phyloP scores from a whole-genome alignment of 768 basidiomycete genomes.

The Amyloporia xantha region DNA sequence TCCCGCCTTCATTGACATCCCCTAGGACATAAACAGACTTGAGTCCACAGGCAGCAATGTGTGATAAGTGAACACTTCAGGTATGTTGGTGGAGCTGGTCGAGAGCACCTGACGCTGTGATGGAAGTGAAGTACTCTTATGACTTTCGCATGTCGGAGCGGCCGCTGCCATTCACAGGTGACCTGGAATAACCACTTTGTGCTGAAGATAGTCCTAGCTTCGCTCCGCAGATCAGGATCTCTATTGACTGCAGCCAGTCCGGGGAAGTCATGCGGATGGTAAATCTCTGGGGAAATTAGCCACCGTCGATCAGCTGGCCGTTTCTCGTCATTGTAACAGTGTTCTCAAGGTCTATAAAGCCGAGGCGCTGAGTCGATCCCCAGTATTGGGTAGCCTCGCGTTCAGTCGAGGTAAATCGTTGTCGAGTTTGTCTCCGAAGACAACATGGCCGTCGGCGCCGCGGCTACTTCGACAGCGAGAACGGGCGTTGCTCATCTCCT shows the following conservation, averaged over 20 bases:
- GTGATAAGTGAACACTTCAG: not conserved
- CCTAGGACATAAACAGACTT: not conserved
- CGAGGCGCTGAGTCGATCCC: not conserved
- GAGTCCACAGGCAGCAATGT: not conserved
- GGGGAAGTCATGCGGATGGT: constrained; percentile 3
- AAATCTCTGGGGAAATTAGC: not conserved
- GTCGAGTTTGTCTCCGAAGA: constrained; percentile 7
- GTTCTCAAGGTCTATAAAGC: not conserved
- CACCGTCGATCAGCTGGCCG: not conserved
- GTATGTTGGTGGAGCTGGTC: not conserved
- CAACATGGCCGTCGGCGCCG: constrained; percentile 51
- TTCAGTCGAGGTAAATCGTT: not conserved
- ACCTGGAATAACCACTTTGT: not conserved
- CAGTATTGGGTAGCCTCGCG: not conserved
- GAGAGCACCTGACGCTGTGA: not conserved
- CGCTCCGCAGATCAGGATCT: not conserved
- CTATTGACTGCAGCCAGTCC: not conserved
- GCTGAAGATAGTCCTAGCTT: not conserved
- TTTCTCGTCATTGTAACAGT: not conserved
- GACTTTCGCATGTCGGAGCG: not conserved
- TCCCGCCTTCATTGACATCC: not conserved
- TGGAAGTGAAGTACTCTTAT: not conserved
- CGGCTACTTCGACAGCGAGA: constrained; percentile 24
- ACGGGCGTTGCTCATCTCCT: constrained; percentile 47
- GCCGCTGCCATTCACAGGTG: not conserved